Evolutionary conservation across 768 basidiomycete species (phyloP), one percentile per base, ranked within the genome.

Genomic region (Xanthoconium purpureum): DNA sequence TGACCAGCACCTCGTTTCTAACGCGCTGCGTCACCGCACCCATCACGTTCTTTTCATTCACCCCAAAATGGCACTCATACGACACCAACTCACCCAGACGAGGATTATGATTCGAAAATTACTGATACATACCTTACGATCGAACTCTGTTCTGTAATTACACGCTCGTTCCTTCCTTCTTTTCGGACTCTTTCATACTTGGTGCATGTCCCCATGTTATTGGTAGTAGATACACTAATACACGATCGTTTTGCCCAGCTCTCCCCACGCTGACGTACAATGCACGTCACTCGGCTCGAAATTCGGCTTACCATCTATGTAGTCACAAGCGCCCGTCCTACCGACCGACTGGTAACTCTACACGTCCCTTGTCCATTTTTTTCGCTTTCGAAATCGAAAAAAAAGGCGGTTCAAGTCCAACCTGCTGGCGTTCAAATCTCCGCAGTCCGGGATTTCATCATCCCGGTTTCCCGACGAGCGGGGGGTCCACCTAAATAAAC

Each of bases 21-120:
- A 57, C 53, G 46, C 50, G 15, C 39, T 38, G 35, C 48, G 48
- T 57, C 42, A 55, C 47, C 42, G 17, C 48, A 50, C 35, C 15
- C 39, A 49, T 68, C 60, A 69, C 55, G 60, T 60, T 54, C 52
- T n/a, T 60, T 62, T 62, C 55, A 54, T 60, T 65, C 57, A 38
- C 38, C 50, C 55, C 49, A 59, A 60, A 63, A 69, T 51, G 65
- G 65, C 69, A 59, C 53, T 54, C 56, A 59, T 63, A 72, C 64
- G 68, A 68, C 67, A 55, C 52, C 30, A 56, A 24, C 57, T 29
- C 63, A 45, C 47, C 60, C 39, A 28, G 55, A 70, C 61, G 70
- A 70, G 66, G 61, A 71, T 71, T 61, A 71, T 52, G 71, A 73
- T 48, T 57, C 48, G 39, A 44, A 47, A 54, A 11, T 40, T 5